Evolutionary conservation across 306 rosid species (phyloP).

Genomic region (Corylus americana): DNA sequence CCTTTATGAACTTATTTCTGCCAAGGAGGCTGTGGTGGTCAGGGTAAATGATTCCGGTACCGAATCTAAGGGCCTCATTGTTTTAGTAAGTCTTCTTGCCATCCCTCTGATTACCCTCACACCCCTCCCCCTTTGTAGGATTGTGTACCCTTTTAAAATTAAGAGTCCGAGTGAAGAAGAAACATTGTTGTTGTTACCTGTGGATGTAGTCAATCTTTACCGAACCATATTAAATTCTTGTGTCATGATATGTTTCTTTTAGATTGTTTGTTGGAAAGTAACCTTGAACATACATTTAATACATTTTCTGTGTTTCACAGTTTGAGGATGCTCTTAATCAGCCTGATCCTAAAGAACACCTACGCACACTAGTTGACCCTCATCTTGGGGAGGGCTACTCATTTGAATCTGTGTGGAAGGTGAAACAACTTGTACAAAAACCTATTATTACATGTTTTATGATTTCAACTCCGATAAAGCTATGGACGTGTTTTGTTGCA

Average conservation of each 20-base stretch:
- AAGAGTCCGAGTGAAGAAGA: too few relatives aligned
- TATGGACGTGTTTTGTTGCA: constrained; percentile 37
- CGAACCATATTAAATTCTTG: too few relatives aligned
- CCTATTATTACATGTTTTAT: not conserved
- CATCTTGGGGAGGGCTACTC: constrained; percentile 75
- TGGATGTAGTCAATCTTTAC: too few relatives aligned
- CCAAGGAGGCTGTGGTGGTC: constrained; percentile 77
- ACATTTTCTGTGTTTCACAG: constrained; percentile 41
- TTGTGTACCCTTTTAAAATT: too few relatives aligned
- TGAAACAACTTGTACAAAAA: constrained; percentile 32
- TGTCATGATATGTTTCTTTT: too few relatives aligned
- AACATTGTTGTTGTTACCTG: too few relatives aligned
- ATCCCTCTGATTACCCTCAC: not conserved
- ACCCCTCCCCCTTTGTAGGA: too few relatives aligned
- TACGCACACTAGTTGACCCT: constrained; percentile 67
- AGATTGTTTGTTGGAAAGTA: not conserved
- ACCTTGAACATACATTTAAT: not conserved
- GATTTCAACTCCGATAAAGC: constrained; percentile 12
- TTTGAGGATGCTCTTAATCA: constrained; percentile 71
- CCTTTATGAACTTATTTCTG: constrained; percentile 86
- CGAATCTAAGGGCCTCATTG: constrained; percentile 77
- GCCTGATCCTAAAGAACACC: constrained; percentile 49
- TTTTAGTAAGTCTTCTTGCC: constrained; percentile 50
- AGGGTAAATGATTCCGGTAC: constrained; percentile 36
- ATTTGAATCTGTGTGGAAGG: constrained; percentile 77